Percentiles rank a stretch among this genome's conserved stretches.
Conservation (phyloP, 495 filamentous ascomycete species). For the Acidiella bohemica region DNA sequence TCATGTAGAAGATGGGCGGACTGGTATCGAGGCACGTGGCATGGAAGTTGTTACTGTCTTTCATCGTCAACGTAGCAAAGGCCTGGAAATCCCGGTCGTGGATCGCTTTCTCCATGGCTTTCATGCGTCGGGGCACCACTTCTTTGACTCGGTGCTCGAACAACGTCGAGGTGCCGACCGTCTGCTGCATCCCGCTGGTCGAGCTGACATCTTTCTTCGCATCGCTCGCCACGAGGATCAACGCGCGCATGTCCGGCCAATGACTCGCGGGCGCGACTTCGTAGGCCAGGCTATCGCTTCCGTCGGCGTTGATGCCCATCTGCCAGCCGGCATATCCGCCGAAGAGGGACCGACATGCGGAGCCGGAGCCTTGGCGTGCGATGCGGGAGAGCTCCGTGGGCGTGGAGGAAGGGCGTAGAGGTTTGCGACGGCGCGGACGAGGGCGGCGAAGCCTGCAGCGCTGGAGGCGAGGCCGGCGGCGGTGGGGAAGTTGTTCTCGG, state of each 20-base stretch:
- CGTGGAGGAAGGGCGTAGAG: conserved; percentile 69
- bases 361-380: conserved; percentile 89
- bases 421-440: conserved; percentile 83
- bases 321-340: conserved; percentile 95
- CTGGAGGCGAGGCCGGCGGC: conserved; percentile 90
- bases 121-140: conserved; percentile 75
- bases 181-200: conserved; percentile 92
- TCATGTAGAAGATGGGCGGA: conserved; percentile 97
- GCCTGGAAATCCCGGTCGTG: conserved; percentile 58
- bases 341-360: conserved; percentile 80
- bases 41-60: conserved; percentile 93
- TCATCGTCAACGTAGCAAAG: conserved; percentile 90
- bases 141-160: conserved; percentile 57
- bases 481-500: conserved; percentile 97
- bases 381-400: conserved; percentile 73
- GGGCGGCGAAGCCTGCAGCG: conserved; percentile 87
- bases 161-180: conserved; percentile 70
- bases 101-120: conserved; percentile 74
- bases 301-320: conserved; percentile 55
- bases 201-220: conserved; percentile 89
- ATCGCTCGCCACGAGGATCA: conserved; percentile 78
- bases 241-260: conserved; percentile 89
- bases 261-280: conserved; percentile 73
- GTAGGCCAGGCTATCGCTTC: conserved; percentile 69
- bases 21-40: conserved; percentile 86